These are phyloP conservation scores for Volvox reticuliferus DNA, from an alignment of 139 green algal species.

Conservation along the genomic window DNA sequence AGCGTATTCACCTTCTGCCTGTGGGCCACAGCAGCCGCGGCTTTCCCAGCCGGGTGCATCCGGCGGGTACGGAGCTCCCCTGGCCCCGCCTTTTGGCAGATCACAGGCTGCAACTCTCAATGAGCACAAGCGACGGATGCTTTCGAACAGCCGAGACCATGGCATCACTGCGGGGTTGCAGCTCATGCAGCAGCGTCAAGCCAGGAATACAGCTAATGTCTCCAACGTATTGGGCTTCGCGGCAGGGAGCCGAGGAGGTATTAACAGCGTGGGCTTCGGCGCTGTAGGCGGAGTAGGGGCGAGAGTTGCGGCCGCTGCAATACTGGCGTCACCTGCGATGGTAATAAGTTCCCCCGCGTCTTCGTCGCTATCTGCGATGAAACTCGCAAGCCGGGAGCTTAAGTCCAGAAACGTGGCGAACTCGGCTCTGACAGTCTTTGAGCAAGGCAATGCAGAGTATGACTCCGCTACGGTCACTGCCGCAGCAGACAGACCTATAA, in stretches of 20 bases:
- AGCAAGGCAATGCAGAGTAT: not conserved
- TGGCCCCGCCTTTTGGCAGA: not conserved
- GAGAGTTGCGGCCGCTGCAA: not conserved
- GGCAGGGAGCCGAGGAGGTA: not conserved
- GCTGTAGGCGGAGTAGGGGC: too few species aligned
- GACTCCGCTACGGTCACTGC: not conserved
- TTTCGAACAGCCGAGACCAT: not conserved
- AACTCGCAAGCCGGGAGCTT: not conserved
- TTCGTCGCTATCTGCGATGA: not conserved
- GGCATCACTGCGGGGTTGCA: not conserved
- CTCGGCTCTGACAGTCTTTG: not conserved
- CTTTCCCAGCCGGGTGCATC: too few species aligned
- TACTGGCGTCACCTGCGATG: not conserved
- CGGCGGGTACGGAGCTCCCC: too few species aligned
- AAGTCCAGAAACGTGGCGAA: not conserved
- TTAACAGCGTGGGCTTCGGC: too few species aligned
- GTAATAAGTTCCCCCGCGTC: not conserved
- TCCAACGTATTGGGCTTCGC: not conserved
- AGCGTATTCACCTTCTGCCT: too few species aligned
- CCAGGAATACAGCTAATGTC: not conserved
- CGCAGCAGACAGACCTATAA: not conserved
- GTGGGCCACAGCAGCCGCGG: not conserved
- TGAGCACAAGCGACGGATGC: not conserved
- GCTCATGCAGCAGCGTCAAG: conserved; percentile 40
- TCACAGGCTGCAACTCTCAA: not conserved